Evolutionary conservation across 768 basidiomycete species (phyloP), one percentile per base, ranked within the genome.

Genomic region (Trametes meyenii): DNA sequence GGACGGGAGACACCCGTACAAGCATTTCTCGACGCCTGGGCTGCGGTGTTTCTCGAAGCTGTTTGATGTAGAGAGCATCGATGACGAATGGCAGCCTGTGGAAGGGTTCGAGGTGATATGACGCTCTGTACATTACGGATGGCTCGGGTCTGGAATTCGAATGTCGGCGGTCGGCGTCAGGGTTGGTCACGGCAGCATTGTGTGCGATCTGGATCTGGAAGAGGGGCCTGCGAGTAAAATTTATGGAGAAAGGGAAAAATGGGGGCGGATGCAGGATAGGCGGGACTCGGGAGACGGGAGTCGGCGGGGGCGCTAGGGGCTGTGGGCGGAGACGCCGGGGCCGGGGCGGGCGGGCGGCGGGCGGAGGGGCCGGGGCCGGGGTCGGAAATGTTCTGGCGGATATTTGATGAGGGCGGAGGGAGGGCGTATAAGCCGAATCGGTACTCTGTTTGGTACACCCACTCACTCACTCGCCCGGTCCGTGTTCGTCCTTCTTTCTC

Each of bases 11-110:
- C 33, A 52, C 36, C 89, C 90, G 0, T 93, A 92, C 65, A 68
- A 64, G 24, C 92, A 94, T 69, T 93, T 89, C 69, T 86, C 85
- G 35, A 80, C 74, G 33, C 77, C 73, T 12, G 81, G 81, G 14
- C 69, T 69, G 6, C 63, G 70, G 11, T 92, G 90, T 69, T 91
- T 82, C 72, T 79, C 81, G 58, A 86, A 83, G 70, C 70, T 91
- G 60, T 92, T 92, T 70, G 90, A 92, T 64, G 67, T 76, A 51
- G 73, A 78, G 57, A 71, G 66, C 50, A 68, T 69, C 50, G 78
- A 78, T 35, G 70, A 73, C 60, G 80, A 74, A 50, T 84, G 83
- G 82, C 76, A 83, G 65, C 78, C 79, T 7, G 67, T 82, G 61
- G 80, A 78, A 61, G 77, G 69, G 33, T 77, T 83, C 62, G 73